Conservation (phyloP, 2,329 filamentous ascomycete species). For the Reticulascus tulasneorum region DNA sequence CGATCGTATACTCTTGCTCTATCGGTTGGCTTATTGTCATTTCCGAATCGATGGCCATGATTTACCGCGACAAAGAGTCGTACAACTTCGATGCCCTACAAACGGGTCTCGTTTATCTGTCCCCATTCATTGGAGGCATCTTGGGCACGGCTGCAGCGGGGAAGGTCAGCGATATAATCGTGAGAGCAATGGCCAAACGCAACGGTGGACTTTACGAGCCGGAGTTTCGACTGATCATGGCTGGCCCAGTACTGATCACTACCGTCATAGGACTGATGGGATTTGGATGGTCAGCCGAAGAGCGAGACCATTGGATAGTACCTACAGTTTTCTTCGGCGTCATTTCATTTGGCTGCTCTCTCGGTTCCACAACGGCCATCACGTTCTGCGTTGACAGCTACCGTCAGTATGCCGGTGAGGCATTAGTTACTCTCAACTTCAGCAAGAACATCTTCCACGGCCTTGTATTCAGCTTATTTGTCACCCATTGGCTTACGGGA, state of each 20-base stretch:
- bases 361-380: constrained; percentile 87
- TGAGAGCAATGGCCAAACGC: constrained; percentile 72
- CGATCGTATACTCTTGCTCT: constrained; percentile 79
- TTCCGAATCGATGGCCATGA: constrained; percentile 77
- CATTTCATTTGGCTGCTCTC: constrained; percentile 85
- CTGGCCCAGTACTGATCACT: constrained; percentile 68
- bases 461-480: constrained; percentile 82
- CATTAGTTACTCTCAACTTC: constrained; percentile 90
- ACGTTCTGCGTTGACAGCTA: constrained; percentile 95
- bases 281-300: constrained; percentile 86
- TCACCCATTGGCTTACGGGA: constrained; percentile 74
- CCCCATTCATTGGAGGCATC: constrained; percentile 83
- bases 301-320: constrained; percentile 78
- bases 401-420: constrained; percentile 88
- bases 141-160: constrained; percentile 90
- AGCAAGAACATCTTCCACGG: constrained; percentile 93
- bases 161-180: constrained; percentile 79
- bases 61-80: constrained; percentile 64
- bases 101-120: constrained; percentile 83
- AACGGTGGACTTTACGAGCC: constrained; percentile 96
- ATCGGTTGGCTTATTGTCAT: constrained; percentile 95
- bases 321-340: constrained; percentile 91
- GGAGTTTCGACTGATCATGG: constrained; percentile 90
- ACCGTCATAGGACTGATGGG: constrained; percentile 88
- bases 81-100: constrained; percentile 83